phyloP scores from a whole-genome alignment of 805 yeast genomes.

The Lipomyces starkeyi region DNA sequence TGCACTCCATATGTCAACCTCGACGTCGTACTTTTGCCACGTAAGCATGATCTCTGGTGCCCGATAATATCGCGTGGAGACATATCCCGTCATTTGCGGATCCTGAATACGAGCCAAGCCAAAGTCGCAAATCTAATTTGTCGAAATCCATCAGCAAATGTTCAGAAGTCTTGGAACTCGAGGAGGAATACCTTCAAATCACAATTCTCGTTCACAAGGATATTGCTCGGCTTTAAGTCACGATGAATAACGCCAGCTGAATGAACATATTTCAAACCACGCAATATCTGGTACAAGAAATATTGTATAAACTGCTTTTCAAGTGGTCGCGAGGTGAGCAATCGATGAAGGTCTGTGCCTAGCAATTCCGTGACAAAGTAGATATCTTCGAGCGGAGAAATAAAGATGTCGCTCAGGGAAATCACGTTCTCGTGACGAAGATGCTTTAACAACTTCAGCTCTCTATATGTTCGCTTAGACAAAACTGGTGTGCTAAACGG shows the following conservation, averaged over 20 bases:
- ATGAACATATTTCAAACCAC: conserved; percentile 89
- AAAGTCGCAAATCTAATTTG: conserved; percentile 72
- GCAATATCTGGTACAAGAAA: conserved; percentile 87
- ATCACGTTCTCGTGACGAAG: conserved; percentile 93
- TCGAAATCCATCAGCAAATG: background rate
- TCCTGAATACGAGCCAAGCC: conserved; percentile 97
- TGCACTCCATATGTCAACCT: conserved; percentile 94
- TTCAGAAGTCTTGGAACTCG: background rate
- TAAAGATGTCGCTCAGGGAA: conserved; percentile 88
- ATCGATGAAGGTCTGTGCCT: conserved; percentile 93
- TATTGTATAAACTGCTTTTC: conserved; percentile 97
- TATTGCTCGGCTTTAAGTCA: conserved; percentile 81
- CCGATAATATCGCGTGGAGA: conserved; percentile 91
- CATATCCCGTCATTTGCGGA: conserved; percentile 99
- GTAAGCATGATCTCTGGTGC: conserved; percentile 99
- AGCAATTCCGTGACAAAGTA: conserved; percentile 94
- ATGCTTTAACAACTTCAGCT: conserved; percentile 89
- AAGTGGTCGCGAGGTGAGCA: conserved; percentile 88
- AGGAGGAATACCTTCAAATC: conserved; percentile 61
- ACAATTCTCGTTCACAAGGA: conserved; percentile 85
- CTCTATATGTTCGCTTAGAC: conserved; percentile 96
- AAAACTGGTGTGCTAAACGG: conserved; percentile 94
- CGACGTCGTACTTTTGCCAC: conserved; percentile 97
- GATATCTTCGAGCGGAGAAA: conserved; percentile 94
- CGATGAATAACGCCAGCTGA: conserved; percentile 92